phyloP scores from a whole-genome alignment of 192 early-diverging fungal genomes.

The Funneliformis geosporum region DNA sequence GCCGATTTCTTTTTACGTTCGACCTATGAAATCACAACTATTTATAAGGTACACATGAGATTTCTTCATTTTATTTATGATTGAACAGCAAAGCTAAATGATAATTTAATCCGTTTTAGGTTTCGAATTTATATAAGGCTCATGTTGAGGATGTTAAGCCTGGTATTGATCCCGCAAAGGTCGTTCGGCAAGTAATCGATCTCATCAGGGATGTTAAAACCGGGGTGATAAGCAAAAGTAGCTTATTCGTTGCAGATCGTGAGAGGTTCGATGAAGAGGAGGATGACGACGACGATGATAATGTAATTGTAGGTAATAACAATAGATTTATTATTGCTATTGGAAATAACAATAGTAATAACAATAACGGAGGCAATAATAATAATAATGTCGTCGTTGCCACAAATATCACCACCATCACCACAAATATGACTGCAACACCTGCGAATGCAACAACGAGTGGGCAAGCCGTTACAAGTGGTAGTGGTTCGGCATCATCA shows the following conservation, averaged over 20 bases:
- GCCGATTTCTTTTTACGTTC: slow-evolving; percentile 30
- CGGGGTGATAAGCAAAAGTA: slow-evolving; percentile 33
- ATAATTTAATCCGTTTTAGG: slow-evolving; percentile 9
- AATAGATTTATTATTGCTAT: background rate
- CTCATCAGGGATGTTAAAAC: slow-evolving; percentile 34
- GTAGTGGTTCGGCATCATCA: no score
- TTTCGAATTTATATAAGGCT: slow-evolving; percentile 31
- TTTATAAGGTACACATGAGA: slow-evolving; percentile 33
- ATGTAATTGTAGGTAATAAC: background rate
- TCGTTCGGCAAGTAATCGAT: slow-evolving; percentile 30
- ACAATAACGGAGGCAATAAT: background rate
- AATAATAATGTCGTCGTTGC: background rate
- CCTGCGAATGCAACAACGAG: background rate
- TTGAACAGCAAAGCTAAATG: no score
- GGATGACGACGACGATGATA: slow-evolving; percentile 29
- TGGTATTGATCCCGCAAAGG: slow-evolving; percentile 26
- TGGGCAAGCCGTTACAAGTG: no score
- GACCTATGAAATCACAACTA: slow-evolving; percentile 30
- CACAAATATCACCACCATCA: background rate
- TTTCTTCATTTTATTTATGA: no score
- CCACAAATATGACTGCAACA: background rate
- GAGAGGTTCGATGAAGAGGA: slow-evolving; percentile 32
- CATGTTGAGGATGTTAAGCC: slow-evolving; percentile 29
- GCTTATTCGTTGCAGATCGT: slow-evolving; percentile 32
- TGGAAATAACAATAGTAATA: background rate